phyloP scores from a whole-genome alignment of 306 rosid genomes.

The Crataegus laevigata region DNA sequence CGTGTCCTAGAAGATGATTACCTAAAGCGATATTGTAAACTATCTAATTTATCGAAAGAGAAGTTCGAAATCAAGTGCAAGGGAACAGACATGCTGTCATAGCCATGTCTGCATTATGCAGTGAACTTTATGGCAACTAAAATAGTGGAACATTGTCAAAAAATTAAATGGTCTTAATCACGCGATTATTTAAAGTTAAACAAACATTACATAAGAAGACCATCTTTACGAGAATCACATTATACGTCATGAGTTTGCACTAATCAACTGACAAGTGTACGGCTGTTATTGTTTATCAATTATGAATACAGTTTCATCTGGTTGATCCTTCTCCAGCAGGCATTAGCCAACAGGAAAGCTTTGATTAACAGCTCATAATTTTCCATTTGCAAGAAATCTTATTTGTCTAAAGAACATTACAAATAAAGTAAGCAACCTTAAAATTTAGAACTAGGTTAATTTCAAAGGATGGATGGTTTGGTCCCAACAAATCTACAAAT shows the following conservation, averaged over 20 bases:
- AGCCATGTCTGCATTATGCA: background rate
- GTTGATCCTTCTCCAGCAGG: background rate
- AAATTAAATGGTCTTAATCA: background rate
- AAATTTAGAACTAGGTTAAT: background rate
- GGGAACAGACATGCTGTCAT: too few species aligned
- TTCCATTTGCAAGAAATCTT: background rate
- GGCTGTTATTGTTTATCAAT: background rate
- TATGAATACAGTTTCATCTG: background rate
- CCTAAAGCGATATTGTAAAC: background rate
- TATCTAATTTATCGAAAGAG: background rate
- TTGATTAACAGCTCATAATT: too few species aligned
- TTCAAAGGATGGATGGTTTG: background rate
- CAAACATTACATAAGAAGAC: background rate
- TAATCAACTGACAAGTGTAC: background rate
- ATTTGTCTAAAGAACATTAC: background rate
- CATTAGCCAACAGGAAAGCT: too few species aligned
- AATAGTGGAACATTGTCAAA: background rate
- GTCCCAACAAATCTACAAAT: background rate
- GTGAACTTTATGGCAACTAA: background rate
- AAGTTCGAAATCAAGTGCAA: too few species aligned
- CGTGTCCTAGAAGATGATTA: background rate
- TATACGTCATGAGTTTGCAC: background rate
- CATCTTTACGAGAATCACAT: slow-evolving; percentile 6
- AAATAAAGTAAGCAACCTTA: background rate
- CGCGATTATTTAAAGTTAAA: background rate